phyloP scores from a whole-genome alignment of 176 grass and related monocot species.

The Ensete ventricosum region DNA sequence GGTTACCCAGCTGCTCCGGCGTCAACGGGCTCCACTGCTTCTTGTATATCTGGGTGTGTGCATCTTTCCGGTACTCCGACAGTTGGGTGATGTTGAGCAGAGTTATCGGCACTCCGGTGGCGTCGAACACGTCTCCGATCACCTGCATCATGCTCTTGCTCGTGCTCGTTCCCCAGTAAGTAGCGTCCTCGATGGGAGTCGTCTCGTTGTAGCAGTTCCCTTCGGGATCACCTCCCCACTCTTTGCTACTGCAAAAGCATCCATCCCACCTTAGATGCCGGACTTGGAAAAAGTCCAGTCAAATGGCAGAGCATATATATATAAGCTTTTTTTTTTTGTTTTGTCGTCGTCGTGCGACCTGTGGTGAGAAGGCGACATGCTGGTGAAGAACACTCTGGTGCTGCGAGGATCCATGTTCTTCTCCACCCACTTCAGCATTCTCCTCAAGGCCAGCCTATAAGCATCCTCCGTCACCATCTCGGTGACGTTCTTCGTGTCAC shows the following conservation, averaged over 20 bases:
- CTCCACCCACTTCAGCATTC: slow-evolving; percentile 70
- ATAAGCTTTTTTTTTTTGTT: too few species aligned
- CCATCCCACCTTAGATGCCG: neutral
- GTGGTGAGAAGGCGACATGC: slow-evolving; percentile 87
- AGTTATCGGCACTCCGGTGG: slow-evolving; percentile 31
- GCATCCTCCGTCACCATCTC: slow-evolving; percentile 80
- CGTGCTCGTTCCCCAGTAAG: slow-evolving; percentile 62
- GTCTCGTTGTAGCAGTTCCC: slow-evolving; percentile 96
- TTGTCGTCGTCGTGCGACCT: slow-evolving; percentile 15
- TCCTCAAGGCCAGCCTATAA: slow-evolving; percentile 63
- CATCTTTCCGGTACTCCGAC: slow-evolving; percentile 87
- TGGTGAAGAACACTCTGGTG: slow-evolving; percentile 65
- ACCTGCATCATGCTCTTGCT: slow-evolving; percentile 83
- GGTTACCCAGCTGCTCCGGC: slow-evolving; percentile 55
- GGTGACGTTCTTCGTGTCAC: slow-evolving; percentile 48
- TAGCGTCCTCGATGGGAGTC: slow-evolving; percentile 38
- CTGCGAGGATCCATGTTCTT: slow-evolving; percentile 58
- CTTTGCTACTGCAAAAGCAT: slow-evolving; percentile 45
- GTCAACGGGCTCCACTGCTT: slow-evolving; percentile 75
- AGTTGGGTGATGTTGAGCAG: slow-evolving; percentile 87
- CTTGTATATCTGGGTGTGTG: slow-evolving; percentile 93
- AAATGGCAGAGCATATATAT: too few species aligned
- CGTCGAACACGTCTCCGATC: slow-evolving; percentile 40
- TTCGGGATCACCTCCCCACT: slow-evolving; percentile 69
- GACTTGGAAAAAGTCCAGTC: neutral